These are phyloP conservation scores for Mortierella sp. DNA, from an alignment of 371 early-diverging fungal species.

Conservation along the genomic window DNA sequence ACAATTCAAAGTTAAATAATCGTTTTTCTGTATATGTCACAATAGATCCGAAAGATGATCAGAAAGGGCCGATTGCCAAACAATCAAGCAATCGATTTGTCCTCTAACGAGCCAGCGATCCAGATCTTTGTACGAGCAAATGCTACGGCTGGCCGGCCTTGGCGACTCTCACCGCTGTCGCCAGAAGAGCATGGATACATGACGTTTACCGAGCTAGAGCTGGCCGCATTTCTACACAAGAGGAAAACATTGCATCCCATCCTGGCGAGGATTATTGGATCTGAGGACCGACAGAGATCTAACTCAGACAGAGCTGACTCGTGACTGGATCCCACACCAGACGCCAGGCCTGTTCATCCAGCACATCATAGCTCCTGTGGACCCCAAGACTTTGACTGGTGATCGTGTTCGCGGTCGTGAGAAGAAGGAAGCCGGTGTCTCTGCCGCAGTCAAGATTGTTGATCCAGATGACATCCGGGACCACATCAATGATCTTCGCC, in stretches of 20 bases:
- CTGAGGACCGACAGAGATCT: constrained; percentile 2
- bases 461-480: constrained; percentile 4
- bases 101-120: constrained; percentile 11
- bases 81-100: constrained; percentile 2
- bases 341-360: constrained; percentile 13
- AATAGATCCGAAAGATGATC: constrained; percentile 10
- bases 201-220: constrained; percentile 15
- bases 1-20: neutral
- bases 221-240: constrained; percentile 18
- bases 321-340: constrained; percentile 8
- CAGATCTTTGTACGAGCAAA: constrained; percentile 15
- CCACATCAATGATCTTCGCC: constrained; percentile 19
- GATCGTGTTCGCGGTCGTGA: neutral
- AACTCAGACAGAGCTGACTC: too few species aligned
- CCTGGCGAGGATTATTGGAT: constrained; percentile 12
- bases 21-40: neutral
- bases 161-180: constrained; percentile 19
- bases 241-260: constrained; percentile 2
- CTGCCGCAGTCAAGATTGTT: too few species aligned
- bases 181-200: constrained; percentile 14
- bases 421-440: constrained; percentile 7
- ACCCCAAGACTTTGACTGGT: neutral
- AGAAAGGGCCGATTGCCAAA: neutral
- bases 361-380: constrained; percentile 18
- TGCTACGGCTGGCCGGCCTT: neutral